A percentile compares a stretch with the other conserved stretches of the same genome.
phyloP scores from a whole-genome alignment of 768 basidiomycete species.

The Leucocoprinus sp. region DNA sequence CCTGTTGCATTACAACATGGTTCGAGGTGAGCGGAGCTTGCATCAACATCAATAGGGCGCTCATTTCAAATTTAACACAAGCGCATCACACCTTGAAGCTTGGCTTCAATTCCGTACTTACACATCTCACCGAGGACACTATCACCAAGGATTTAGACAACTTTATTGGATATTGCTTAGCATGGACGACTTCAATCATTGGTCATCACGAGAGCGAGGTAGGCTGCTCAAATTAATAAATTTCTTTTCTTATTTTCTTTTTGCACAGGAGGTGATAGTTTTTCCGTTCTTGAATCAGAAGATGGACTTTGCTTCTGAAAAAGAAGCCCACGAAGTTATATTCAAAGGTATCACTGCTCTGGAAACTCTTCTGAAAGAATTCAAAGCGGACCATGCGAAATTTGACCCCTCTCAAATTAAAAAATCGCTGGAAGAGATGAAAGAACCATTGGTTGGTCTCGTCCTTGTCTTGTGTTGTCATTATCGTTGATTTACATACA shows the following conservation, averaged over 20 bases:
- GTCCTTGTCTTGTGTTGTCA: not conserved
- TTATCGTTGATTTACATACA: not conserved
- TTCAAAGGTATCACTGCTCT: not conserved
- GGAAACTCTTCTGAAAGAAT: not conserved
- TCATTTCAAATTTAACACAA: not conserved
- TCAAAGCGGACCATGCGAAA: conserved; percentile 4
- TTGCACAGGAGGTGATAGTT: not conserved
- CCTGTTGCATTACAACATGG: conserved; percentile 6
- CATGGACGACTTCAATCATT: not conserved
- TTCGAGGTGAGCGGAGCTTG: not conserved
- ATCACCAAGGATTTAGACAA: not conserved
- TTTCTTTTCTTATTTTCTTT: not conserved
- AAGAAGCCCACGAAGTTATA: conserved; percentile 2
- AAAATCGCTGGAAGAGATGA: not conserved
- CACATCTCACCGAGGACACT: not conserved
- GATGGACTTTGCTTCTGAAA: conserved; percentile 7
- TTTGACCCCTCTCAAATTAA: not conserved
- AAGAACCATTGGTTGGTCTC: not conserved
- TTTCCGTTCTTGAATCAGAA: conserved; percentile 8
- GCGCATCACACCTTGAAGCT: conserved; percentile 8
- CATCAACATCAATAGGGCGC: too few species aligned
- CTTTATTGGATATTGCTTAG: conserved; percentile 6
- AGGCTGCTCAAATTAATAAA: not conserved
- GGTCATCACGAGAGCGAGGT: conserved; percentile 5
- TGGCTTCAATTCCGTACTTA: not conserved